Conservation (phyloP, 768 basidiomycete species). For the Lactifluus echinatus region DNA sequence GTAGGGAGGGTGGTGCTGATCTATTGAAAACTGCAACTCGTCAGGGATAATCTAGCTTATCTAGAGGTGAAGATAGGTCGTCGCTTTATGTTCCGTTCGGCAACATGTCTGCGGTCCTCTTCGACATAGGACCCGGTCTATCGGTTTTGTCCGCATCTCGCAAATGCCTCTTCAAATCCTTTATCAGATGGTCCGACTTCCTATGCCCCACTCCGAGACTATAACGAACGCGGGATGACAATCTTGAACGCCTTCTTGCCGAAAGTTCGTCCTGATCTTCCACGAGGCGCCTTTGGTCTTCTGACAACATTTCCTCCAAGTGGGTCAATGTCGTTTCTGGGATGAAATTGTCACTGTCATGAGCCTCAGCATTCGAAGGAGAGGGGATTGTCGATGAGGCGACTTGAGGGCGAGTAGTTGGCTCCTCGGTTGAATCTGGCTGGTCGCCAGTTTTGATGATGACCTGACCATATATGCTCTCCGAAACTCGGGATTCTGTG, state of each 20-base stretch:
- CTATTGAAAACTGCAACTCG: no score
- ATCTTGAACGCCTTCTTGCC: not conserved
- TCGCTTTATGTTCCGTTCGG: not conserved
- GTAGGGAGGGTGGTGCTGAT: no score
- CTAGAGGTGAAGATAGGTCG: not conserved
- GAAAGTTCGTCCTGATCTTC: not conserved
- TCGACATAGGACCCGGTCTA: not conserved
- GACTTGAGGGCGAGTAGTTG: not conserved
- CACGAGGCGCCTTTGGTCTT: constrained; percentile 2
- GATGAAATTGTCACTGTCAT: not conserved
- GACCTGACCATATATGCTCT: not conserved
- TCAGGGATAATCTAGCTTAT: not conserved
- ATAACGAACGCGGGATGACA: not conserved
- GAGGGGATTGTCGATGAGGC: not conserved
- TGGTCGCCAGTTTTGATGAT: not conserved
- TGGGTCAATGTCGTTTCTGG: not conserved
- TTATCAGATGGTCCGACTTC: not conserved
- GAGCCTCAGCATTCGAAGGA: not conserved
- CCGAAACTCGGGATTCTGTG: not conserved
- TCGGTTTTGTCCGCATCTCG: not conserved
- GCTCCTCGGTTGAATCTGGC: not conserved
- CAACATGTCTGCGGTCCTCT: not conserved
- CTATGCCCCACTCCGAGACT: not conserved
- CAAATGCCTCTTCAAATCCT: not conserved
- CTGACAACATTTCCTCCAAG: constrained; percentile 2